phyloP scores from a whole-genome alignment of 257 asterid genomes.

The Solanum megistacrolobum region DNA sequence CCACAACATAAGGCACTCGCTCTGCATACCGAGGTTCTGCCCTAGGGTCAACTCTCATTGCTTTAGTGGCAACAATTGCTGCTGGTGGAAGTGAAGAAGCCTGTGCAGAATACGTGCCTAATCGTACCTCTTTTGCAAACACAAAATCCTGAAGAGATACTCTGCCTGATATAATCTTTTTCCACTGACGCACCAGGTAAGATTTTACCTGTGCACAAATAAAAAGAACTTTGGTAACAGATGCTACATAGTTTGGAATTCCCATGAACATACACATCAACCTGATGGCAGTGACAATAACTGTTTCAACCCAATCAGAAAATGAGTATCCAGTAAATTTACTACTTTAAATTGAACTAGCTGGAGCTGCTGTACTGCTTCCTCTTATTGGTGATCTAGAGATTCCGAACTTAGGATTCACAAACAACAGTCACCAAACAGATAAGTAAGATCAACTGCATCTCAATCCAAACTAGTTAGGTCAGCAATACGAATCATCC shows the following conservation, averaged over 20 bases:
- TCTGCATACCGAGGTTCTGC: slow-evolving; percentile 96
- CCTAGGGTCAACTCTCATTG: slow-evolving; percentile 76
- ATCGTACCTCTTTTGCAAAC: slow-evolving; percentile 96
- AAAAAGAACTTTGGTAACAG: not conserved
- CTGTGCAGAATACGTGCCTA: slow-evolving; percentile 73
- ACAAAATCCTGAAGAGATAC: slow-evolving; percentile 81
- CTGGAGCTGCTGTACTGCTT: not conserved
- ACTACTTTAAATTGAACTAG: not conserved
- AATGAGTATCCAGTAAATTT: not conserved
- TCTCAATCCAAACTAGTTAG: not conserved
- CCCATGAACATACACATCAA: not conserved
- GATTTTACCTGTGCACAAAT: slow-evolving; percentile 48
- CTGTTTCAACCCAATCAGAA: not conserved
- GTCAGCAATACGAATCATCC: not conserved
- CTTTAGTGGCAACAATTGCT: slow-evolving; percentile 87
- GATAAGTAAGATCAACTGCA: not conserved
- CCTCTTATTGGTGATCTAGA: not conserved
- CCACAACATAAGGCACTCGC: slow-evolving; percentile 84
- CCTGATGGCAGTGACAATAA: not conserved
- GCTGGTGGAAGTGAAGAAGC: slow-evolving; percentile 81
- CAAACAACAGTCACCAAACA: not conserved
- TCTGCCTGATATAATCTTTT: slow-evolving; percentile 70
- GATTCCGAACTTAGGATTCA: not conserved
- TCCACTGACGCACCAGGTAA: slow-evolving; percentile 84
- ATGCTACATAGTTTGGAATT: not conserved